Conservation (phyloP, 2,329 filamentous ascomycete genomes). For the Pseudogymnoascus sp. region DNA sequence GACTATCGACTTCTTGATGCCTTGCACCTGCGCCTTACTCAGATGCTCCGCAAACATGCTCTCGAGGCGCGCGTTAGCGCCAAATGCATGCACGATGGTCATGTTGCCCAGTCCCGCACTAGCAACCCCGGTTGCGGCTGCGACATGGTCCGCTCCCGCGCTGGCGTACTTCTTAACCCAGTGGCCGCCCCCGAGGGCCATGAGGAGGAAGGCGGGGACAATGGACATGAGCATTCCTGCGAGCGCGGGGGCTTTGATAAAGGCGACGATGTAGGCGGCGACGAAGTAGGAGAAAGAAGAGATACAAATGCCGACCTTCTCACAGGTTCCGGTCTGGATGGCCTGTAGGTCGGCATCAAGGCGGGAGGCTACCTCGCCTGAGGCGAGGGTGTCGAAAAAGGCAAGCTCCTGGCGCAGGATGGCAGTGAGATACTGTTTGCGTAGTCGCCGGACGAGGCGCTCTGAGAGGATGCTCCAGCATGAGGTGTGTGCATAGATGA, state of each 20-base stretch:
- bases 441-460: constrained; percentile 39
- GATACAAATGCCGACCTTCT: constrained; percentile 53
- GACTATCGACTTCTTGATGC: constrained; percentile 42
- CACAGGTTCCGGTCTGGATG: constrained; percentile 50
- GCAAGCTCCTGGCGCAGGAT: constrained; percentile 44
- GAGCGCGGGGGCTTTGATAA: constrained; percentile 48
- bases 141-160: constrained; percentile 38
- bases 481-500: constrained; percentile 42
- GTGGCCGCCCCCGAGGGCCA: constrained; percentile 39
- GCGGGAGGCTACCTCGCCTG: constrained; percentile 44
- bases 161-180: constrained; percentile 38
- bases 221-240: constrained; percentile 46
- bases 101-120: constrained; percentile 45
- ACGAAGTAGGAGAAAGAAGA: constrained; percentile 51
- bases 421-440: constrained; percentile 39
- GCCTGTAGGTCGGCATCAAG: constrained; percentile 50
- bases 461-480: constrained; percentile 44
- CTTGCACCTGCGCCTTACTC: constrained; percentile 33
- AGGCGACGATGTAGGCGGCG: constrained; percentile 51
- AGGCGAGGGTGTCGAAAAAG: constrained; percentile 48
- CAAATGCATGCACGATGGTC: constrained; percentile 46
- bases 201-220: constrained; percentile 41
- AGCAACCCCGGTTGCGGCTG: constrained; percentile 43
- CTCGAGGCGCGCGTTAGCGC: constrained; percentile 33
- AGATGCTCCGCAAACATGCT: constrained; percentile 44